Base-by-base conservation (phyloP, 2,329 filamentous ascomycete genomes). In the Cryphonectria parasitica region DNA sequence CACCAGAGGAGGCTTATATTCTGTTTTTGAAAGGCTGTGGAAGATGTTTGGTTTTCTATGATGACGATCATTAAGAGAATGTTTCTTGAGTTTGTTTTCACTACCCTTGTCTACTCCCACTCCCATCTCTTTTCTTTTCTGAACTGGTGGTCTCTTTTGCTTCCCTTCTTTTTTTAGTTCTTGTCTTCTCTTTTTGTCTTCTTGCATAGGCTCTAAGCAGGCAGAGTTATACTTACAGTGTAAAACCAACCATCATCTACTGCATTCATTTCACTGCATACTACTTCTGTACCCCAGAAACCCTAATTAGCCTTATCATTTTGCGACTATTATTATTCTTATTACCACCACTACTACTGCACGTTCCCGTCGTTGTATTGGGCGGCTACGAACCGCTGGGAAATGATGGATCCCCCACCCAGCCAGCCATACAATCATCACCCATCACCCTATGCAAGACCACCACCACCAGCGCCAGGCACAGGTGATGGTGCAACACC, bases 341-440 rank as follows among this genome's bases (percentile, higher is more conserved):
- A 49, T 8, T 7, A 34, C 34, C 28, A 28, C 17, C 31, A 34
- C 28, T 8, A 11, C 34, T 36, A 6, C 28, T 41, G 36, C 17
- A n/a, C 31, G 31, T 64, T 39, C 68, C 56, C 68, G 36, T 56
- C 58, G 66, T 72, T 64, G 49, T 58, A 71, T 65, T 56, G 69
- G 45, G 71, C 71, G 71, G 69, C 66, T 72, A 72, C 69, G 69
- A 72, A 60, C 62, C 69, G 66, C 71, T 58, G 52, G 39, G 63
- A 49, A n/a, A 61, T 49, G 28, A 69, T 71, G 70, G 71, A 68
- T 67, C 63, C 64, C 36, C 49, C 39, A 54, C 22, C 66, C 8
- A 39, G 15, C 36, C 66, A 64, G 39, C 43, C 58, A 43, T 62
- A 63, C 45, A n/a, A 49, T 22, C 22, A 10, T 41, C 66, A 61